Evolutionary conservation across 2,329 filamentous ascomycete genomes (phyloP).

Genomic region (Pseudopyrenochaeta lycopersici): DNA sequence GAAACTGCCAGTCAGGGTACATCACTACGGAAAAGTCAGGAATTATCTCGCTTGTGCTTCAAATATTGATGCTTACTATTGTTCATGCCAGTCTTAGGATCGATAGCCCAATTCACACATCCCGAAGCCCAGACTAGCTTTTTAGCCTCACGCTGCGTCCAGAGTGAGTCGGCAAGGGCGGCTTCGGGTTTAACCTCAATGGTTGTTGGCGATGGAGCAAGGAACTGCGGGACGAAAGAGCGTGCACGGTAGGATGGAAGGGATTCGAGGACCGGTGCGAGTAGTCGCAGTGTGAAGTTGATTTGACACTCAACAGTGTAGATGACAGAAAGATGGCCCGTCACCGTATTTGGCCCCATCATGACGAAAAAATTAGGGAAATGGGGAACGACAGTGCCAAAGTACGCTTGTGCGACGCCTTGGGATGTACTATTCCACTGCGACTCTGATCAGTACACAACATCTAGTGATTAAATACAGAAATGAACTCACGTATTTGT

Average conservation of each 20-base stretch:
- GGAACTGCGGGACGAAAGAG: slow-evolving; percentile 31
- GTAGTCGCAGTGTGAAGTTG: slow-evolving; percentile 56
- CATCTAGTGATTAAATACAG: neutral
- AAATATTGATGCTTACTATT: slow-evolving; percentile 37
- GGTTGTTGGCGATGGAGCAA: slow-evolving; percentile 29
- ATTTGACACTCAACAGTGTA: slow-evolving; percentile 63
- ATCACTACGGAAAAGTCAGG: slow-evolving; percentile 45
- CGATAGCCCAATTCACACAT: slow-evolving; percentile 63
- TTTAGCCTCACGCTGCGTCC: slow-evolving; percentile 54
- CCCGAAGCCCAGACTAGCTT: slow-evolving; percentile 60
- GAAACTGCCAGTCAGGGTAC: slow-evolving; percentile 63
- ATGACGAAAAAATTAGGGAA: slow-evolving; percentile 37
- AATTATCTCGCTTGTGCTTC: neutral
- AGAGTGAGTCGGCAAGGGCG: slow-evolving; percentile 46
- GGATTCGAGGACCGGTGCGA: slow-evolving; percentile 53
- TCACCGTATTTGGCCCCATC: slow-evolving; percentile 53
- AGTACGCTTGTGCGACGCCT: slow-evolving; percentile 56
- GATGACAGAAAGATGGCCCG: slow-evolving; percentile 61
- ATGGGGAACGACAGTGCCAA: slow-evolving; percentile 58
- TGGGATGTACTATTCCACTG: slow-evolving; percentile 51
- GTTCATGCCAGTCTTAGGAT: slow-evolving; percentile 58
- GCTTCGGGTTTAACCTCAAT: slow-evolving; percentile 51
- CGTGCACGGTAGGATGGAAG: slow-evolving; percentile 36
- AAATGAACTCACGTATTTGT: slow-evolving; percentile 44
- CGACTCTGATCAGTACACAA: slow-evolving; percentile 2